A percentile compares a stretch with the other conserved stretches of the same genome.
Conservation (phyloP, 768 basidiomycete genomes). For the Leccinum rimulosum region DNA sequence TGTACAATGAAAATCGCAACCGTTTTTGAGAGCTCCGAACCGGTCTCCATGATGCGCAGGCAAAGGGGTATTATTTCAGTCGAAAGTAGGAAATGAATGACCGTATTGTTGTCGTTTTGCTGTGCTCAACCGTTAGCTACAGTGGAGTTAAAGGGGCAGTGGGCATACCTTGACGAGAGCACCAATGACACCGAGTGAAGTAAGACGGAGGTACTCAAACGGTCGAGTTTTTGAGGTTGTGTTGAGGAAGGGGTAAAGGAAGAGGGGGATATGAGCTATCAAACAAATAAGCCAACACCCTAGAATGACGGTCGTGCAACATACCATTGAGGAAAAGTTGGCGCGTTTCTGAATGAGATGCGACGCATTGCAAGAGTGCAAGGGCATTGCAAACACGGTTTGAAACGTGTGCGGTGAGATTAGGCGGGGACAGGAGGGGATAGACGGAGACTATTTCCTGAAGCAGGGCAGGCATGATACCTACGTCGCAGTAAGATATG, state of each 20-base stretch:
- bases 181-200: constrained; percentile 98
- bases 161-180: constrained; percentile 88
- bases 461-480: constrained; percentile 95
- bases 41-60: constrained; percentile 99
- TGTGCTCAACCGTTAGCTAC: constrained; percentile 33
- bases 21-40: constrained; percentile 96
- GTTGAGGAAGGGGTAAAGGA: constrained; percentile 96
- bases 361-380: constrained; percentile 96
- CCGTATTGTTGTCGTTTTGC: constrained; percentile 99
- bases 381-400: constrained; percentile 99
- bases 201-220: constrained; percentile 98
- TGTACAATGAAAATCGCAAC: constrained; percentile 99
- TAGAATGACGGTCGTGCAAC: constrained; percentile 9
- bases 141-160: neutral
- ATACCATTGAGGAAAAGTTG: constrained; percentile 91
- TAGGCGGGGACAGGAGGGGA: constrained; percentile 90
- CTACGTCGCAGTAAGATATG: constrained; percentile 38
- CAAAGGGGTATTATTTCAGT: constrained; percentile 99
- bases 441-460: constrained; percentile 99
- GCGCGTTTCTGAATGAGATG: constrained; percentile 94
- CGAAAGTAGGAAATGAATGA: constrained; percentile 97
- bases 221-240: constrained; percentile 99
- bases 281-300: neutral
- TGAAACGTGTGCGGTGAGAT: constrained; percentile 94
- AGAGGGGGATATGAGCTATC: constrained; percentile 91